Evolutionary conservation across 163 green algal species (phyloP).

Genomic region (Prototheca stagnorum): DNA sequence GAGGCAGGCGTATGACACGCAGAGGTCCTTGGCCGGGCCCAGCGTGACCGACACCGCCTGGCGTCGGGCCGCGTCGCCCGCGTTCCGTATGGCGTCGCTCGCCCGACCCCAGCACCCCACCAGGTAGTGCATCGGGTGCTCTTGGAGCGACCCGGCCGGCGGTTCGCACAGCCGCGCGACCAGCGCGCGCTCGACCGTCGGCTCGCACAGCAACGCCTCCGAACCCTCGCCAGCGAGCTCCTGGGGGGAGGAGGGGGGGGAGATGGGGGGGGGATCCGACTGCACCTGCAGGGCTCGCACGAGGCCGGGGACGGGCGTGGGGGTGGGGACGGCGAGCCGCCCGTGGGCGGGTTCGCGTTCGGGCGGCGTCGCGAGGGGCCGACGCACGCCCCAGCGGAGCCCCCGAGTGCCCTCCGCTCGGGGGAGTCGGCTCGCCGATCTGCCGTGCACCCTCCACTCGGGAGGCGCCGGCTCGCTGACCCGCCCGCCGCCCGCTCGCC

Average conservation of each 20-base stretch:
- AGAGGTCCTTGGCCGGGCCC: too few species aligned
- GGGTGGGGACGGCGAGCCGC: neutral
- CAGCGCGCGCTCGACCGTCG: conserved; percentile 44
- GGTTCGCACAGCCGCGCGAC: conserved; percentile 46
- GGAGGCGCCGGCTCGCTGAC: too few species aligned
- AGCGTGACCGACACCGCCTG: too few species aligned
- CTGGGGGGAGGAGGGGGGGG: conserved; percentile 12
- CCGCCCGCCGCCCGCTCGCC: too few species aligned
- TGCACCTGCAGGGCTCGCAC: neutral
- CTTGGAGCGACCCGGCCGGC: conserved; percentile 29
- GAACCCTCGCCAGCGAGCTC: conserved; percentile 19
- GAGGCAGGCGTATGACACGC: too few species aligned
- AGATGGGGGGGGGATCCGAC: neutral
- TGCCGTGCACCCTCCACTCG: too few species aligned
- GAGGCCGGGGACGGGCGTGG: neutral
- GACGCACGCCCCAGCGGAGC: neutral
- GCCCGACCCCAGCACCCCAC: conserved; percentile 41
- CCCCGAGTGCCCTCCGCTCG: neutral
- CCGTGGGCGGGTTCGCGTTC: neutral
- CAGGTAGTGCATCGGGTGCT: conserved; percentile 57
- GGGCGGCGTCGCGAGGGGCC: neutral
- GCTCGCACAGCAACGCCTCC: conserved; percentile 17
- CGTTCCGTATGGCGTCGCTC: too few species aligned
- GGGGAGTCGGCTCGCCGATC: neutral
- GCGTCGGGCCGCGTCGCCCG: too few species aligned